These are phyloP conservation scores for Kodamaea anthophila DNA, from an alignment of 1,139 yeast genomes.

Conservation along the genomic window DNA sequence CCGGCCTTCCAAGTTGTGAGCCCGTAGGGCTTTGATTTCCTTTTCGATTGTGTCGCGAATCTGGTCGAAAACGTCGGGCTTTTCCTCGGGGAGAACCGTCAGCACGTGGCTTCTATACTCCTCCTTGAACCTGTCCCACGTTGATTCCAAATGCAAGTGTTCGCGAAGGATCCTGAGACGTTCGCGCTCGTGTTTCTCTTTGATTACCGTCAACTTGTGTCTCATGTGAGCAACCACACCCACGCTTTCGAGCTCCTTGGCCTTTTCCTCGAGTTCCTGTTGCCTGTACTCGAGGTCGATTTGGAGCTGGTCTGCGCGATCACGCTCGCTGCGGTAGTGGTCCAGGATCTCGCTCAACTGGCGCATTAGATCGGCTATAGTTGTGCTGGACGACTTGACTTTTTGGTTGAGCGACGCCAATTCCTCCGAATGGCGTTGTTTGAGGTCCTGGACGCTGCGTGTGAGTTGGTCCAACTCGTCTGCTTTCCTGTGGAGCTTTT, in stretches of 20 bases:
- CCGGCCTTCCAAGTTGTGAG: constrained; percentile 5
- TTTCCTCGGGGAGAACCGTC: constrained; percentile 3
- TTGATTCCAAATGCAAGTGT: constrained; percentile 8
- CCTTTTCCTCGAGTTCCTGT: constrained; percentile 5
- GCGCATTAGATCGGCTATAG: constrained; percentile 1
- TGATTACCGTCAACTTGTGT: constrained; percentile 7
- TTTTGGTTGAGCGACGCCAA: no score
- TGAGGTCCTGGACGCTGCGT: no score
- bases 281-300: constrained; percentile 4
- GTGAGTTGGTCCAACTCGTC: background rate
- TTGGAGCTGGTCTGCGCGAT: constrained; percentile 4
- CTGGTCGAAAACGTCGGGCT: constrained; percentile 5
- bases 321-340: constrained; percentile 3
- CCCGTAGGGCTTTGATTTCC: constrained; percentile 8
- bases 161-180: constrained; percentile 9
- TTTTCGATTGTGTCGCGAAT: constrained; percentile 9
- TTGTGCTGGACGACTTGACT: constrained; percentile 1
- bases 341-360: background rate
- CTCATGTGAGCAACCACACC: constrained; percentile 5
- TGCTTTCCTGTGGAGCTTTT: no score
- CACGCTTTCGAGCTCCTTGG: constrained; percentile 2
- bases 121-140: constrained; percentile 8
- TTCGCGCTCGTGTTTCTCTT: constrained; percentile 9
- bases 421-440: no score
- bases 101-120: constrained; percentile 9